Evolutionary conservation across 1,139 yeast genomes (phyloP).

Genomic region (Saccharomycopsis hybrid): DNA sequence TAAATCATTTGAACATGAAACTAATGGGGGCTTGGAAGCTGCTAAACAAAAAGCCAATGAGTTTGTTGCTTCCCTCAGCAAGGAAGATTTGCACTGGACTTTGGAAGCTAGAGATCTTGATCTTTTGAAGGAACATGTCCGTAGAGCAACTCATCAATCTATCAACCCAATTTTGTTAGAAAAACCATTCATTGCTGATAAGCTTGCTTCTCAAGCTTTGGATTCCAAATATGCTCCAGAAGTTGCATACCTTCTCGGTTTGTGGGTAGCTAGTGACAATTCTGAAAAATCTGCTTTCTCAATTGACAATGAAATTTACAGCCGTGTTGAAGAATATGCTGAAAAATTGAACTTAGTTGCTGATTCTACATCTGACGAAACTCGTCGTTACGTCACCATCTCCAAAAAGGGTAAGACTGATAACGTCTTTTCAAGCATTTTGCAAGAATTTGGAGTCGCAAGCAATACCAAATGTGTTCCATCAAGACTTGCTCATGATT

Average conservation of each 20-base stretch:
- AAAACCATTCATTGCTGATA: conserved; percentile 26
- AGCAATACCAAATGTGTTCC: conserved; percentile 27
- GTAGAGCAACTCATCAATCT: conserved; percentile 29
- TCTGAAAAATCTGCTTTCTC: conserved; percentile 25
- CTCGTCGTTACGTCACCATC: not conserved
- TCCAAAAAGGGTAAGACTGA: conserved; percentile 4
- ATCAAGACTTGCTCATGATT: conserved; percentile 1
- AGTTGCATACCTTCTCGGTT: conserved; percentile 33
- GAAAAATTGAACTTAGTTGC: conserved; percentile 24
- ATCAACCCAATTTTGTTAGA: conserved; percentile 32
- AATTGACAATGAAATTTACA: conserved; percentile 25
- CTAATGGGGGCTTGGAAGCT: conserved; percentile 22
- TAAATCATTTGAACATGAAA: conserved; percentile 23
- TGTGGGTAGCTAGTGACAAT: conserved; percentile 27
- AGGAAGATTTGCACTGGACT: conserved; percentile 30
- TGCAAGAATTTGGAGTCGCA: conserved; percentile 1
- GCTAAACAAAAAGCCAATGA: conserved; percentile 25
- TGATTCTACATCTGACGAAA: conserved; percentile 15
- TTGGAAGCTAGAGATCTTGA: conserved; percentile 32
- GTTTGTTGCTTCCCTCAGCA: conserved; percentile 24
- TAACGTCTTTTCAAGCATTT: conserved; percentile 26
- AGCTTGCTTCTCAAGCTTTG: conserved; percentile 22
- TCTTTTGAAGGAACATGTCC: conserved; percentile 25
- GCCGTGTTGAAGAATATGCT: conserved; percentile 24
- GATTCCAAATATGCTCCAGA: conserved; percentile 23